A percentile compares a stretch with the other conserved stretches of the same genome.
These are phyloP conservation scores for Neobulgaria alba DNA, from an alignment of 2,329 filamentous ascomycete species.

Conservation along the genomic window DNA sequence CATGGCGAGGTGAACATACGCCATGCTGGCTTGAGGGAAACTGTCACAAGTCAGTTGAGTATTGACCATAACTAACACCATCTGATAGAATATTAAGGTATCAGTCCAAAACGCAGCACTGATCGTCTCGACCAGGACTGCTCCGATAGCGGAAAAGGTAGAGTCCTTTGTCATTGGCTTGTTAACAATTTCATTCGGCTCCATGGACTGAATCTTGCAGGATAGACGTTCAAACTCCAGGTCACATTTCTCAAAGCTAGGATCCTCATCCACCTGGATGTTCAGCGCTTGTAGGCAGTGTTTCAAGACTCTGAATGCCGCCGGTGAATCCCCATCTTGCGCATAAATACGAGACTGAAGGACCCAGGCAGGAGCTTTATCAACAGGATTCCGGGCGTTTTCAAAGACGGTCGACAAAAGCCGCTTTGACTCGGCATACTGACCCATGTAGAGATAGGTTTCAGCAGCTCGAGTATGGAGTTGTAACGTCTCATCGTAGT, in stretches of 20 bases:
- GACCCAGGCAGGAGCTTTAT: slow-evolving; percentile 79
- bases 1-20: slow-evolving; percentile 58
- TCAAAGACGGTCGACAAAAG: slow-evolving; percentile 63
- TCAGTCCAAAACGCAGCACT: slow-evolving; percentile 69
- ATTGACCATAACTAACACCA: slow-evolving; percentile 57
- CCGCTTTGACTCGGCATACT: slow-evolving; percentile 56
- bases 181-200: slow-evolving; percentile 38
- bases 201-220: slow-evolving; percentile 50
- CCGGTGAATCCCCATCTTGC: slow-evolving; percentile 61
- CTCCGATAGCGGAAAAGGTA: slow-evolving; percentile 54
- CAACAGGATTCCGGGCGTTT: slow-evolving; percentile 61
- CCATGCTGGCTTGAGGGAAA: slow-evolving; percentile 61
- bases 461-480: slow-evolving; percentile 74
- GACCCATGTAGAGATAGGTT: slow-evolving; percentile 70
- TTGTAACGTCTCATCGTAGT: slow-evolving; percentile 78
- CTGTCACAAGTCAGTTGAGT: slow-evolving; percentile 54
- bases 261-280: slow-evolving; percentile 54
- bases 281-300: slow-evolving; percentile 63
- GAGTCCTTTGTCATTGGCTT: slow-evolving; percentile 39
- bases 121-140: slow-evolving; percentile 61
- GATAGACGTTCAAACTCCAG: slow-evolving; percentile 57
- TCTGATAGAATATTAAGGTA: slow-evolving; percentile 62
- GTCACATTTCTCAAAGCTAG: slow-evolving; percentile 71
- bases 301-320: slow-evolving; percentile 62
- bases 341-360: slow-evolving; percentile 72